Percentiles rank a stretch among this genome's conserved stretches.
These are phyloP conservation scores for Acer negundo DNA, from an alignment of 345 rosid genomes.

Conservation along the genomic window DNA sequence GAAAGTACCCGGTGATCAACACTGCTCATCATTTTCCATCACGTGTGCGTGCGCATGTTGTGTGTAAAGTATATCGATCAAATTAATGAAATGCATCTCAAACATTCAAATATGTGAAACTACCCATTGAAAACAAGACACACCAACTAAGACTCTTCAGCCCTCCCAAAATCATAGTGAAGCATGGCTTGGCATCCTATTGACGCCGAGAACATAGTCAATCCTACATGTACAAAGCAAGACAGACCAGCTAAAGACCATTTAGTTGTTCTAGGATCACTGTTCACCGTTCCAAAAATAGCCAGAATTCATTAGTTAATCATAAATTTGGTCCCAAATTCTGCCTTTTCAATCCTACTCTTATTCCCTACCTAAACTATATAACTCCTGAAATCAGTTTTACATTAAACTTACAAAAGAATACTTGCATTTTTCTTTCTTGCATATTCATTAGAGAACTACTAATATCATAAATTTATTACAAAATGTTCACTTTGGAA, in stretches of 20 bases:
- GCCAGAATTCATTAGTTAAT: neutral
- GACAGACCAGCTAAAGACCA: neutral
- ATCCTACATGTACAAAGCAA: neutral
- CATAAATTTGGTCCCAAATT: neutral
- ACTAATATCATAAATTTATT: neutral
- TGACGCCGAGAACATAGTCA: neutral
- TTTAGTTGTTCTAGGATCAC: neutral
- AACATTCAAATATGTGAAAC: neutral
- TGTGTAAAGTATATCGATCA: neutral
- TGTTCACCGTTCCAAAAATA: neutral
- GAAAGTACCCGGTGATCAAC: neutral
- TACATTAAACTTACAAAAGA: neutral
- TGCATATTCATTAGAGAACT: neutral
- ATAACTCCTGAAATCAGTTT: neutral
- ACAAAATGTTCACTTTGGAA: neutral
- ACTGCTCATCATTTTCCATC: neutral
- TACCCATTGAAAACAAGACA: neutral
- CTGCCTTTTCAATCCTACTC: neutral
- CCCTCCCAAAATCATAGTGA: neutral
- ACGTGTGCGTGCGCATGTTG: neutral
- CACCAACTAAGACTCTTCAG: neutral
- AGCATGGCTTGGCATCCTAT: neutral
- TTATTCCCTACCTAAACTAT: neutral
- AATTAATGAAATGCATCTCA: neutral
- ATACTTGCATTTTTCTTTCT: neutral